Percentiles rank a stretch among this genome's conserved stretches.
phyloP scores from a whole-genome alignment of 306 rosid genomes.

The Carpinus viminea region DNA sequence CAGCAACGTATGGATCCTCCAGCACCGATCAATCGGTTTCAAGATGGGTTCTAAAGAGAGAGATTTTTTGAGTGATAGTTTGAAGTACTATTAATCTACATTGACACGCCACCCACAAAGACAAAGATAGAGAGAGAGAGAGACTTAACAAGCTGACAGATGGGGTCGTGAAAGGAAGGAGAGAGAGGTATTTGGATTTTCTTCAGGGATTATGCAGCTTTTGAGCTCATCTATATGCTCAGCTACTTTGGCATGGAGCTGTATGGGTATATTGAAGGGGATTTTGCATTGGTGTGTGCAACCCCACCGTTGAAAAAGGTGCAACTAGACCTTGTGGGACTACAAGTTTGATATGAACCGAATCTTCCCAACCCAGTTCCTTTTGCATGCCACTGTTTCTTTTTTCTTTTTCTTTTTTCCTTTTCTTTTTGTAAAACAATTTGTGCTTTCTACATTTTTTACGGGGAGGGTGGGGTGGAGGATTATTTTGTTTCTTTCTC shows the following conservation, averaged over 20 bases:
- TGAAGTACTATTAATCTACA: constrained; percentile 28
- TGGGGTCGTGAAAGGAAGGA: constrained; percentile 49
- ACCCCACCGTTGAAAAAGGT: constrained; percentile 21
- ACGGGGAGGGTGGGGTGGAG: not conserved
- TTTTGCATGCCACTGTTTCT: constrained; percentile 46
- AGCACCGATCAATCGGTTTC: constrained; percentile 83
- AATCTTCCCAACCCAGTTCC: constrained; percentile 47
- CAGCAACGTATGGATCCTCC: constrained; percentile 54
- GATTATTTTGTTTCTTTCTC: not conserved
- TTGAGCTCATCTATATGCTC: constrained; percentile 64
- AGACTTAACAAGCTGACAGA: constrained; percentile 65
- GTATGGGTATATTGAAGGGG: constrained; percentile 27
- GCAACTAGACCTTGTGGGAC: constrained; percentile 44
- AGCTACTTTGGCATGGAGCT: constrained; percentile 83
- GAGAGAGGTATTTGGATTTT: constrained; percentile 38
- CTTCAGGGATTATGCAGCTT: constrained; percentile 56
- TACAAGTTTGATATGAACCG: constrained; percentile 66
- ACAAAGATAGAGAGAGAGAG: constrained; percentile 26
- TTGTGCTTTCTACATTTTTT: not conserved
- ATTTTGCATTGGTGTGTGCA: constrained; percentile 35
- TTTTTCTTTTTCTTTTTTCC: not conserved
- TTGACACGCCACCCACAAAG: constrained; percentile 46
- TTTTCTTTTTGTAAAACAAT: not conserved
- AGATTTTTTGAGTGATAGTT: constrained; percentile 30
- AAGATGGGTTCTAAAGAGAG: constrained; percentile 66